Conservation (phyloP, 2,329 filamentous ascomycete genomes). For the Penicillium sp. region DNA sequence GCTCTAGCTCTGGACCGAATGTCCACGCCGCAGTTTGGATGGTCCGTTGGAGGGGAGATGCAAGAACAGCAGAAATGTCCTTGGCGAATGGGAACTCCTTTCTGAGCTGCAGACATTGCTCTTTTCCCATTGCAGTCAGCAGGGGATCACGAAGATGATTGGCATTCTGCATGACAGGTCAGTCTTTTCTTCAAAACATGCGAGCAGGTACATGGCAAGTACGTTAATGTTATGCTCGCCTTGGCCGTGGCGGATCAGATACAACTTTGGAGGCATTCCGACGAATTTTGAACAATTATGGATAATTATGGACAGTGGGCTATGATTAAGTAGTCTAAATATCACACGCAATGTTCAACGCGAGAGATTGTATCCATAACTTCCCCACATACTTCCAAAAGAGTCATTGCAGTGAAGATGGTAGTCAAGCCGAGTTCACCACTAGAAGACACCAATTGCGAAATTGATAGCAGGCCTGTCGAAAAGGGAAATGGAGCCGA, state of each 20-base stretch:
- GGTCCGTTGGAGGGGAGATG: conserved; percentile 12
- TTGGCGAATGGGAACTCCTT: conserved; percentile 1
- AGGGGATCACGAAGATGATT: conserved; percentile 10
- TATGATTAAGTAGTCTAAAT: not conserved
- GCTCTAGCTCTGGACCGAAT: conserved; percentile 7
- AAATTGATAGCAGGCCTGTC: not conserved
- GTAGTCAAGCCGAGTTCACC: not conserved
- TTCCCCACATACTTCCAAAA: not conserved
- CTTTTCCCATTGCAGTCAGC: conserved; percentile 5
- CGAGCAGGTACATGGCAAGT: not conserved
- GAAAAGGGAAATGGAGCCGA: not conserved
- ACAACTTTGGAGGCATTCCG: conserved; percentile 22
- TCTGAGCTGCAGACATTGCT: conserved; percentile 8
- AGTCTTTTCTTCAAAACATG: not conserved
- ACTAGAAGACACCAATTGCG: not conserved
- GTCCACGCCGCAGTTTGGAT: conserved; percentile 15
- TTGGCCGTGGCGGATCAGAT: conserved; percentile 14
- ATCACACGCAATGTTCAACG: not conserved
- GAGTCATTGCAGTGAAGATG: not conserved
- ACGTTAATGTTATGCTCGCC: conserved; percentile 18
- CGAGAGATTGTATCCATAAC: not conserved
- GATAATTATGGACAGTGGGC: not conserved
- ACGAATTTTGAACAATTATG: not conserved
- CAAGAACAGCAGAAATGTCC: conserved; percentile 7
- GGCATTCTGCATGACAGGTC: not conserved